Conservation (phyloP, 2,329 filamentous ascomycete species). For the Phyllosticta capitalensis region DNA sequence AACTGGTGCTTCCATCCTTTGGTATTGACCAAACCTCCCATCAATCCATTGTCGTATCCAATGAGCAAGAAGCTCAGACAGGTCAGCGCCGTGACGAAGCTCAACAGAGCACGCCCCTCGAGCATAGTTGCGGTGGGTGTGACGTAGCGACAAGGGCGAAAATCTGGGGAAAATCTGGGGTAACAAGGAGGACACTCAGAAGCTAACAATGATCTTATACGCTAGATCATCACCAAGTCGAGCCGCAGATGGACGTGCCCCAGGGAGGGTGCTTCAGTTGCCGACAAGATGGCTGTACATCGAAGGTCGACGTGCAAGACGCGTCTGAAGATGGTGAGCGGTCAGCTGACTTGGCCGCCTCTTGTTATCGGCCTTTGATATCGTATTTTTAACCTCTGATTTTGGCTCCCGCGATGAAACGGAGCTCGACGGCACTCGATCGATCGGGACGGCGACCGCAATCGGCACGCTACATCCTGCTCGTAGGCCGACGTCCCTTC, state of each 20-base stretch:
- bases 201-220: background rate
- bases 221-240: background rate
- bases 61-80: conserved; percentile 42
- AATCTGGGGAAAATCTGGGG: background rate
- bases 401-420: background rate
- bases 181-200: background rate
- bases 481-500: background rate
- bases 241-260: background rate
- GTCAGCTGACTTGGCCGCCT: background rate
- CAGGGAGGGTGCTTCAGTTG: background rate
- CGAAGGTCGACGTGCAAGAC: background rate
- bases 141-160: background rate
- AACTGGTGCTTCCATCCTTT: background rate
- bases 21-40: conserved; percentile 20
- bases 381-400: background rate
- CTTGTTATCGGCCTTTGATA: background rate
- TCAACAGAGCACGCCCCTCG: conserved; percentile 32
- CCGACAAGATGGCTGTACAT: background rate
- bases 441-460: background rate
- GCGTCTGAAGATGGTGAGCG: background rate
- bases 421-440: background rate
- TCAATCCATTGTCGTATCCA: conserved; percentile 39
- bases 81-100: conserved; percentile 36
- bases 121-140: conserved; percentile 11
- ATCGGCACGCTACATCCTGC: background rate